Evolutionary conservation across 1,139 yeast species (phyloP).

Genomic region (Arxiozyma heterogenica): DNA sequence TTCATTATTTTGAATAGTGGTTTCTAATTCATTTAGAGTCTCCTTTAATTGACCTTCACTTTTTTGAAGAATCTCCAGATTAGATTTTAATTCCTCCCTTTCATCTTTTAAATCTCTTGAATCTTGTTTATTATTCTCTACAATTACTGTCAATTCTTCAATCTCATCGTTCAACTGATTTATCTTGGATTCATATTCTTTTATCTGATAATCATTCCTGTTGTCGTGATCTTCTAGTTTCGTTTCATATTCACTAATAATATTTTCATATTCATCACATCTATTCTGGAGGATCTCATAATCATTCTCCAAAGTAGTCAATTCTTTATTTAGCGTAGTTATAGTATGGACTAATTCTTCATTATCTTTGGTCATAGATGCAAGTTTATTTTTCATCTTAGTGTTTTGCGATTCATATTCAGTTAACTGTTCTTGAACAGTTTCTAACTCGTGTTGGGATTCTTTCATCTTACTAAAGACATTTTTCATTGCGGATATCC

Average conservation of each 20-base stretch:
- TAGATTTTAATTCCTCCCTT: slow-evolving; percentile 18
- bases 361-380: slow-evolving; percentile 23
- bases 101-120: slow-evolving; percentile 22
- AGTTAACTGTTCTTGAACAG: slow-evolving; percentile 38
- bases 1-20: slow-evolving; percentile 14
- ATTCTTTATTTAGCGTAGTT: slow-evolving; percentile 42
- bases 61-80: slow-evolving; percentile 11
- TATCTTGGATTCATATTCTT: slow-evolving; percentile 12
- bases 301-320: slow-evolving; percentile 51
- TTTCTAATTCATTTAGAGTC: slow-evolving; percentile 21
- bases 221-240: slow-evolving; percentile 19
- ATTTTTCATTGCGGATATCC: slow-evolving; percentile 72
- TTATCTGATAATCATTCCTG: slow-evolving; percentile 19
- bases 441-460: slow-evolving; percentile 61
- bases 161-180: slow-evolving; percentile 24
- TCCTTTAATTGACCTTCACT: slow-evolving; percentile 20
- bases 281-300: slow-evolving; percentile 54
- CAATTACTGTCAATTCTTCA: slow-evolving; percentile 21
- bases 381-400: slow-evolving; percentile 28
- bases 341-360: slow-evolving; percentile 31
- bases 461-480: slow-evolving; percentile 68
- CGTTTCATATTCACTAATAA: slow-evolving; percentile 17
- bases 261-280: slow-evolving; percentile 15
- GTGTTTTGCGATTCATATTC: slow-evolving; percentile 34
- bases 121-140: slow-evolving; percentile 25